These are phyloP conservation scores for Zostera marina DNA, from an alignment of 116 monocot species.

Conservation along the genomic window DNA sequence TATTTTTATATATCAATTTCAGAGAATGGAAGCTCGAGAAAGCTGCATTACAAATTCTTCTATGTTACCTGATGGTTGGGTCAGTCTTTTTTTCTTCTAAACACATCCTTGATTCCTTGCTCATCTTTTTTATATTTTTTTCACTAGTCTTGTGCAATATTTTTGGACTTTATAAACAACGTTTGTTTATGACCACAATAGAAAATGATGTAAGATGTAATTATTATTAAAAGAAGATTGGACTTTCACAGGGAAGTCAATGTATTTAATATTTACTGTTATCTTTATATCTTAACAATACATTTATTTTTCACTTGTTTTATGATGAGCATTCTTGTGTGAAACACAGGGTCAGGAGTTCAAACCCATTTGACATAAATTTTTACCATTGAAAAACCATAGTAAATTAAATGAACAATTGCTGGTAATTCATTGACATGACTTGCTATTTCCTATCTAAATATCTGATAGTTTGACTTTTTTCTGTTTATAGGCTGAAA, in stretches of 20 bases:
- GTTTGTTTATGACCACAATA: too few relatives aligned
- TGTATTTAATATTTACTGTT: too few relatives aligned
- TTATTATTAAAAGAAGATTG: background rate
- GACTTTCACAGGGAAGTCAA: background rate
- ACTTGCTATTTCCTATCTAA: background rate
- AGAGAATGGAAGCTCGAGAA: constrained; percentile 20
- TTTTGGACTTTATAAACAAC: too few relatives aligned
- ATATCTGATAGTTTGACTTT: background rate
- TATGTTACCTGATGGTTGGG: constrained; percentile 76
- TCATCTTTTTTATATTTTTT: background rate
- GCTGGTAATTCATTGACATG: background rate
- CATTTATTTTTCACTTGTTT: too few relatives aligned
- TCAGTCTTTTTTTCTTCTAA: constrained; percentile 23
- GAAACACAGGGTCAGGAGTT: too few relatives aligned
- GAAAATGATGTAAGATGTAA: background rate
- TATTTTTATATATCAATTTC: constrained; percentile 15
- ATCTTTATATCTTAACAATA: too few relatives aligned
- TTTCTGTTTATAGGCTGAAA: constrained; percentile 38
- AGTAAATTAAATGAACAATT: background rate
- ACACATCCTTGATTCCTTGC: background rate
- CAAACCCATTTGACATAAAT: too few relatives aligned
- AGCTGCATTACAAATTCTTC: constrained; percentile 1
- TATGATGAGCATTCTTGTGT: too few relatives aligned
- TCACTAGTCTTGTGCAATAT: too few relatives aligned
- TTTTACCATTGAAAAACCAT: too few relatives aligned